Evolutionary conservation across 2,329 filamentous ascomycete species (phyloP), one percentile per base, ranked within the genome.

Genomic region (Cercospora sp.): DNA sequence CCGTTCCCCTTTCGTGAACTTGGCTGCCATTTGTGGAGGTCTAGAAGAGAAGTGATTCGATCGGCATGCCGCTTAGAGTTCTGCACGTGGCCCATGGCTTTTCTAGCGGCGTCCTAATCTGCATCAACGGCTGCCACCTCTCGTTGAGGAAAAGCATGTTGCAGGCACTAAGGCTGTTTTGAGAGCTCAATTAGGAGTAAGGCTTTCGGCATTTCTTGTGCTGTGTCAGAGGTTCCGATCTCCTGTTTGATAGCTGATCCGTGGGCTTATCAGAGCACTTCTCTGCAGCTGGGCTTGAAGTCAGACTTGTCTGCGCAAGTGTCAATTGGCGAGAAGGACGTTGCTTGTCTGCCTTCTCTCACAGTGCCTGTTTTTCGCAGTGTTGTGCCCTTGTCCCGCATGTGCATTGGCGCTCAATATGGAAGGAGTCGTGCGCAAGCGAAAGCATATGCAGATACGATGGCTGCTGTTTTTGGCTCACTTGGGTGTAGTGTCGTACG

Each of bases 1-100:
- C 20, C 7, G 23, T 28, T 36, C 31, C 48, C 62, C 45, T 57
- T 33, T 42, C 20, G 30, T 64, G 23, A 18, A 31, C 53, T 58
- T 58, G 53, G 62, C 61, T 63, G 6, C 51, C 62, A 58, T 30
- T 26, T 57, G 36, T 48, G 30, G 55, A 65, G 20, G 30, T 30
- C 12, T 23, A 23, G 61, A n/a, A 13, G 61, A 18, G 55, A 40
- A 60, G 63, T 55, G 40, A 60, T 65, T 65, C 63, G 57, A 36
- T 51, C 57, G 57, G 30, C 40, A 36, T 36, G 36, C 45, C 55
- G 28, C 42, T 48, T 65, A 31, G 30, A 40, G 36, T 60, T 60
- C 28, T 26, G 40, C 63, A 53, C 42, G 63, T 65, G 57, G 63
- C 55, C 45, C 33, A 20, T 64, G 62, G 62, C 62, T 58, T 20